Evolutionary conservation across 1,284 basidiomycete species (phyloP).

Genomic region (Tilletiaria anomala): DNA sequence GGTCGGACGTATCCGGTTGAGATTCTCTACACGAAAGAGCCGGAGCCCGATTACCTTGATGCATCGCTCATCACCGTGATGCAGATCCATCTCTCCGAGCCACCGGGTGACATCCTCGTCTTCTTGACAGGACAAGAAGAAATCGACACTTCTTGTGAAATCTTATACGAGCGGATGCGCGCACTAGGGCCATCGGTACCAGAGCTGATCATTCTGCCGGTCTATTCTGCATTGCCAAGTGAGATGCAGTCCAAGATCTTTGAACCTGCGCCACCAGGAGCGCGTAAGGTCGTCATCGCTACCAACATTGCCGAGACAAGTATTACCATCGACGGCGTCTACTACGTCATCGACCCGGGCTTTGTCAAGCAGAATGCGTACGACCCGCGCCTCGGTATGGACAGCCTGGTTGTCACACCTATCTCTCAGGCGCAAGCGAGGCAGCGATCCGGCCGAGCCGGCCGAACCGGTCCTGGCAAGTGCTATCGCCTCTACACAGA

Average conservation of each 20-base stretch:
- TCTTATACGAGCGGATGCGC: slow-evolving; percentile 94
- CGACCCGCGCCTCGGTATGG: slow-evolving; percentile 93
- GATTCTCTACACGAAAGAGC: slow-evolving; percentile 92
- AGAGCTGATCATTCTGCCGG: slow-evolving; percentile 86
- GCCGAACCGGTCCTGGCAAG: slow-evolving; percentile 93
- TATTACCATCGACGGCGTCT: slow-evolving; percentile 94
- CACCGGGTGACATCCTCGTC: slow-evolving; percentile 84
- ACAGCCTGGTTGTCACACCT: slow-evolving; percentile 92
- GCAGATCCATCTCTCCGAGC: slow-evolving; percentile 97
- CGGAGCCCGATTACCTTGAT: slow-evolving; percentile 95
- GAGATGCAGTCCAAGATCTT: slow-evolving; percentile 96
- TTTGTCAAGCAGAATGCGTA: slow-evolving; percentile 99
- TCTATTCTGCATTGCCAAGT: slow-evolving; percentile 92
- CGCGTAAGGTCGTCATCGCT: slow-evolving; percentile 91
- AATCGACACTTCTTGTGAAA: slow-evolving; percentile 94
- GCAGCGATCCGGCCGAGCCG: slow-evolving; percentile 87
- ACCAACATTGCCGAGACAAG: slow-evolving; percentile 99
- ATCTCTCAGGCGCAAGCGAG: slow-evolving; percentile 96
- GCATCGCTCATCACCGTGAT: slow-evolving; percentile 95
- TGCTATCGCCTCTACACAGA: slow-evolving; percentile 97
- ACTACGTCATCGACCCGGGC: slow-evolving; percentile 94
- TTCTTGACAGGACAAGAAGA: slow-evolving; percentile 99
- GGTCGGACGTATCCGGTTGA: slow-evolving; percentile 98
- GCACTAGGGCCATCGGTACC: slow-evolving; percentile 91
- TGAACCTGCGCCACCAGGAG: slow-evolving; percentile 88